Conservation (phyloP, 495 filamentous ascomycete genomes). For the Tetracladium marchalianum region DNA sequence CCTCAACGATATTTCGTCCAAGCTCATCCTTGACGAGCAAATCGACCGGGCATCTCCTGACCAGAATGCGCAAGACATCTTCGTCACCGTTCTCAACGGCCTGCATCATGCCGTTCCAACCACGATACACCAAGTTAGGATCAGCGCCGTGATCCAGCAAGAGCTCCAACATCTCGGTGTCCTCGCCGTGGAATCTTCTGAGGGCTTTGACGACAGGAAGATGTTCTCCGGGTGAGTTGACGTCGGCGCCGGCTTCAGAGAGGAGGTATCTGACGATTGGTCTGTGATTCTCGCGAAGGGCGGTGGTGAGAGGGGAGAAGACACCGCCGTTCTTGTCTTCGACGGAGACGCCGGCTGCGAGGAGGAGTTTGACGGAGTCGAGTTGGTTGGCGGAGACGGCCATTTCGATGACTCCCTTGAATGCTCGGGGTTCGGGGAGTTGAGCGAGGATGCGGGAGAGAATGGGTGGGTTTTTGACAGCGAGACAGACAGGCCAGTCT, state of each 20-base stretch:
- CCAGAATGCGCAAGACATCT: slow-evolving; percentile 30
- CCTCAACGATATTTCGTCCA: slow-evolving; percentile 27
- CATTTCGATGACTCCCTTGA: slow-evolving; percentile 45
- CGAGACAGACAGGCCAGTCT: slow-evolving; percentile 48
- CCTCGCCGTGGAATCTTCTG: slow-evolving; percentile 33
- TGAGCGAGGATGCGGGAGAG: slow-evolving; percentile 34
- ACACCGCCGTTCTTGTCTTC: slow-evolving; percentile 49
- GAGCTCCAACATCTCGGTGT: slow-evolving; percentile 36
- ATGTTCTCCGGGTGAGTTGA: slow-evolving; percentile 43
- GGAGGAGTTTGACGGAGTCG: slow-evolving; percentile 33
- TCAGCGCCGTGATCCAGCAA: slow-evolving; percentile 42
- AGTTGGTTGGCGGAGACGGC: slow-evolving; percentile 39
- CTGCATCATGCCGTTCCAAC: slow-evolving; percentile 43
- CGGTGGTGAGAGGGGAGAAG: slow-evolving; percentile 44
- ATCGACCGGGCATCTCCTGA: slow-evolving; percentile 33
- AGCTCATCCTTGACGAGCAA: slow-evolving; percentile 29
- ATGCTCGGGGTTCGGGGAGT: slow-evolving; percentile 32
- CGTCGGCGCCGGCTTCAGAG: slow-evolving; percentile 38
- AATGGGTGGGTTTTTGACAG: slow-evolving; percentile 34
- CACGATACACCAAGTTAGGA: slow-evolving; percentile 42
- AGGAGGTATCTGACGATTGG: slow-evolving; percentile 40
- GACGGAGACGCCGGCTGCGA: slow-evolving; percentile 37
- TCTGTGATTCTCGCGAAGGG: slow-evolving; percentile 39
- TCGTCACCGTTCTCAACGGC: slow-evolving; percentile 37
- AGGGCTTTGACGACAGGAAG: slow-evolving; percentile 45